Base-by-base conservation (phyloP, 352 stramenopile genomes). In the Elongisporangium prolatum region DNA sequence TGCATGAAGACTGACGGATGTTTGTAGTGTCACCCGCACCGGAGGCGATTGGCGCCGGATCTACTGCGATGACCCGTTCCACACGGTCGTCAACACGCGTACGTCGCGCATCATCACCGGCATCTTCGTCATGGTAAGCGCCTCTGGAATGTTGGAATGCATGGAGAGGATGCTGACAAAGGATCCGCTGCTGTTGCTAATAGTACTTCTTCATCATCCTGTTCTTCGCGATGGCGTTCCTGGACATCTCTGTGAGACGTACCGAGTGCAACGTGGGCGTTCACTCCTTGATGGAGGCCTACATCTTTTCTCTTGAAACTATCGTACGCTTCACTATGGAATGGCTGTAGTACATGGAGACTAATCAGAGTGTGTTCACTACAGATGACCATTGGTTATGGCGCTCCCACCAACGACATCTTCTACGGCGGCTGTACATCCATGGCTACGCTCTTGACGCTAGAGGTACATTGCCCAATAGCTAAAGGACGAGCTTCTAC, bases 371-470 rank as follows among this genome's bases (percentile, higher is more conserved):
- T 54, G 49, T 18, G 40, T 3, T 69, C 13, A 18, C 8, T 34
- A 21, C 28, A 95, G 86, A 95, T 95, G 86, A 95, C 86, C 53
- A 95, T 95, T 55, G 86, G 86, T 7, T 95, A 95, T 47, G 84
- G 86, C 4, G 86, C 86, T 2, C 86, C 86, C 10, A 91, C 80
- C n/a, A 82, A 93, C 52, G 86, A 95, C 55, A 95, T 95, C 61
- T 95, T 95, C 64, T 95, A 92, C 65, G 86, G 86, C 44, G 82
- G 80, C 18, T 95, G 86, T 69, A 72, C 68, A 7, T 89, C 83
- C 1, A 93, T 95, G 64, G 86, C 86, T 16, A 79, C 80, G 22
- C 60, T 95, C 1, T 57, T 95, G 50, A 92, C 81, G 9, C 65
- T 95, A 18, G 86, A 95, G 67, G 84, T 89, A 38, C 28, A 40